A percentile compares a stretch with the other conserved stretches of the same genome.
Conservation (phyloP, 2,329 filamentous ascomycete species). For the Aspergillus sp. region DNA sequence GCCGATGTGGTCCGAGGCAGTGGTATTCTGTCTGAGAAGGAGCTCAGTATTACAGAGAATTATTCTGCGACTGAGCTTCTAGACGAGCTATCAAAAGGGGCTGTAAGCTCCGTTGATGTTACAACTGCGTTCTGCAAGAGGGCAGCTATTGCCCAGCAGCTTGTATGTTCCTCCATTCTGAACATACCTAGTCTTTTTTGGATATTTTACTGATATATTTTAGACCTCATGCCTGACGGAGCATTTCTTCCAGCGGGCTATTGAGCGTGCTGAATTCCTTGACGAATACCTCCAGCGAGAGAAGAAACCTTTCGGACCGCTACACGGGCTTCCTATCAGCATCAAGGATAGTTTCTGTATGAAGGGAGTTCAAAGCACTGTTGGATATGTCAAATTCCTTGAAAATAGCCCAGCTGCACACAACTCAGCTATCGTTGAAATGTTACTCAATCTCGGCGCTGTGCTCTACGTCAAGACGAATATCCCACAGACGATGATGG, state of each 20-base stretch:
- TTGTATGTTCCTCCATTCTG: slow-evolving; percentile 19
- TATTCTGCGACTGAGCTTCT: slow-evolving; percentile 41
- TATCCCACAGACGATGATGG: slow-evolving; percentile 56
- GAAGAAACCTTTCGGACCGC: slow-evolving; percentile 55
- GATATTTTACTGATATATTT: neutral
- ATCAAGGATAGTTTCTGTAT: slow-evolving; percentile 53
- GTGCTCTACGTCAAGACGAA: slow-evolving; percentile 70
- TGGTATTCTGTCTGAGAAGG: slow-evolving; percentile 49
- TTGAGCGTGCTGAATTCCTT: slow-evolving; percentile 50
- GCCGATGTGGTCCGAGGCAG: slow-evolving; percentile 18
- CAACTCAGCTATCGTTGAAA: slow-evolving; percentile 59
- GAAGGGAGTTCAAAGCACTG: slow-evolving; percentile 55
- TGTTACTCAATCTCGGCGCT: slow-evolving; percentile 61
- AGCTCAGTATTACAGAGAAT: slow-evolving; percentile 52
- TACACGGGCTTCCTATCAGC: slow-evolving; percentile 64
- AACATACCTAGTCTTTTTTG: neutral
- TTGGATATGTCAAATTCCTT: slow-evolving; percentile 63
- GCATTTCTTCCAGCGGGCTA: slow-evolving; percentile 54
- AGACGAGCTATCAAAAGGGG: slow-evolving; percentile 25
- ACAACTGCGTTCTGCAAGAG: slow-evolving; percentile 50
- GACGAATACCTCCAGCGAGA: slow-evolving; percentile 48
- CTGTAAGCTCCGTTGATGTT: slow-evolving; percentile 44
- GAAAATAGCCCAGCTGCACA: slow-evolving; percentile 54
- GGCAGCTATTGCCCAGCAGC: slow-evolving; percentile 37
- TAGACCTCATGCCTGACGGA: slow-evolving; percentile 53